Base-by-base conservation (phyloP, 176 grass and related monocot species). In the Elaeis guineensis region DNA sequence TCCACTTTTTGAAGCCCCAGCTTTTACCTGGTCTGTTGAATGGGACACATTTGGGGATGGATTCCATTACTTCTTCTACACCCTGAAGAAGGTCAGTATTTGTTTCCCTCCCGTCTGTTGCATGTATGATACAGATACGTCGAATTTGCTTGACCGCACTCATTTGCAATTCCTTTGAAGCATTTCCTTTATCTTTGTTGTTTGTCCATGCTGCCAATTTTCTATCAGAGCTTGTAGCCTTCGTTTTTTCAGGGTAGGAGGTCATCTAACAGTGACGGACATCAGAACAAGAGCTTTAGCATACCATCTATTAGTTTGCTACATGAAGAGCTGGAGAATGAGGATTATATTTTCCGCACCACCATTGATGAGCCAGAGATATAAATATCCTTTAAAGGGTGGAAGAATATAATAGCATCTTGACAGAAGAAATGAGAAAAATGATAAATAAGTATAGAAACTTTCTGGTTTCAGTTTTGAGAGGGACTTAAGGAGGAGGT, bases 1-100 rank as follows among this genome's bases (percentile, higher is more conserved):
- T 15, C 67, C 65, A 68, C 77, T 89, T 76, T 91, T 97, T 62
- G 81, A 97, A 76, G 73, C 75, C 17, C 78, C 75, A 20, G 62
- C 39, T 19, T 89, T 97, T 65, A 89, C 87, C 53, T 97, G 93
- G 93, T 89, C 84, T 64, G 39, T 89, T 19, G 81, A 97, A 49
- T 97, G 83, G 59, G 72, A 65, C 30, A 97, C 75, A 23, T 97
- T 97, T 60, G 93, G 93, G 0, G 87, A 89, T 59, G 73, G 62
- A 35, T 97, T 97, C 71, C 84, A 97, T 68, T 97, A 97, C 65
- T 97, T 91, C 63, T 88, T 97, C 49, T 91, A 91, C 61, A 88
- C 56, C 11, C 75, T 97, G 25, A 78, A 72, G 56, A 91, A 91
- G 87, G 91, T 95, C 70, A 63, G 64, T 19, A 6, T 16, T 14